Evolutionary conservation across 2,329 filamentous ascomycete genomes (phyloP).

Genomic region (Trichoderma endophyticum): DNA sequence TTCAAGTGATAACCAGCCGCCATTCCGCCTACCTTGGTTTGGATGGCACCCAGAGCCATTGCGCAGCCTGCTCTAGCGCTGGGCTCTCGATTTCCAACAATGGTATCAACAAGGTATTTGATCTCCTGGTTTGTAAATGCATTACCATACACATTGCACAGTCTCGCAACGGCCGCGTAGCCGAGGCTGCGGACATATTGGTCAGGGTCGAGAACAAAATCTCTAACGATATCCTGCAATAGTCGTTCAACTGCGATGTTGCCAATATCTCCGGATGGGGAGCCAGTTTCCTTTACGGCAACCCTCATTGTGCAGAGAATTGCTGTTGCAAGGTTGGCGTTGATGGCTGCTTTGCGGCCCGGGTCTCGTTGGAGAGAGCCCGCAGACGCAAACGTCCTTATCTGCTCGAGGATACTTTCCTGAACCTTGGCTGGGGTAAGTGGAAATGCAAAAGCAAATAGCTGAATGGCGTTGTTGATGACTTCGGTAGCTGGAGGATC

Average conservation of each 20-base stretch:
- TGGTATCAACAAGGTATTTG: constrained; percentile 88
- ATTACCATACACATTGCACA: constrained; percentile 83
- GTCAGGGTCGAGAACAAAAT: constrained; percentile 78
- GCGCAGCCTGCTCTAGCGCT: constrained; percentile 92
- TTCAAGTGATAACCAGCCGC: constrained; percentile 94
- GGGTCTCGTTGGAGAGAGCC: constrained; percentile 77
- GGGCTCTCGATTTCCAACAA: constrained; percentile 89
- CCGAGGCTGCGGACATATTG: constrained; percentile 82
- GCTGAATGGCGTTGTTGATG: constrained; percentile 86
- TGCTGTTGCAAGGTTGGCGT: constrained; percentile 82
- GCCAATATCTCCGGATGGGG: constrained; percentile 68
- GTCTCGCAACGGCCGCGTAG: constrained; percentile 77
- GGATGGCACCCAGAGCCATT: constrained; percentile 87
- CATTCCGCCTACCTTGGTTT: constrained; percentile 95
- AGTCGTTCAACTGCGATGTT: constrained; percentile 76
- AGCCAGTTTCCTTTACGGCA: constrained; percentile 74
- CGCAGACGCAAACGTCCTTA: constrained; percentile 83
- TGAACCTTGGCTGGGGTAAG: constrained; percentile 88
- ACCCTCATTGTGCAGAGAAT: constrained; percentile 79
- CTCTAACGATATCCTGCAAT: constrained; percentile 68
- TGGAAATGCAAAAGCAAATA: constrained; percentile 89
- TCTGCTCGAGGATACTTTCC: constrained; percentile 91
- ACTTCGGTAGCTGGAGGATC: constrained; percentile 89
- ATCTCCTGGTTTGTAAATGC: constrained; percentile 86
- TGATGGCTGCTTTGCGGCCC: constrained; percentile 84